A percentile compares a stretch with the other conserved stretches of the same genome.
Evolutionary conservation across 768 basidiomycete genomes (phyloP).

Genomic region (Leccinum longicurvipes): DNA sequence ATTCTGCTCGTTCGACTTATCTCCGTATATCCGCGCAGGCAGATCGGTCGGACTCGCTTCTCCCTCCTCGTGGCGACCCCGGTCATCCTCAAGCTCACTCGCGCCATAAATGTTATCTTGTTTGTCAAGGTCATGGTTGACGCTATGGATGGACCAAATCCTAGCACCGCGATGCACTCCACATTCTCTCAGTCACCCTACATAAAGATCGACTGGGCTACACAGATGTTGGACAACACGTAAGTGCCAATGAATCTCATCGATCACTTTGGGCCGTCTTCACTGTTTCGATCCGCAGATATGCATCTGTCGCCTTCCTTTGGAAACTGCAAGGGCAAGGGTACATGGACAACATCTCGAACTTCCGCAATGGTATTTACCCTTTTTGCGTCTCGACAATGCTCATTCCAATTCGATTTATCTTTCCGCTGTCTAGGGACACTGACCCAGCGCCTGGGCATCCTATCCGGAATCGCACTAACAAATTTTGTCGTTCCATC

Average conservation of each 20-base stretch:
- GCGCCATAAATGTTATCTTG: constrained; percentile 20
- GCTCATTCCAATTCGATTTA: background rate
- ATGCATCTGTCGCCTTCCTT: constrained; percentile 9
- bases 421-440: constrained; percentile 3
- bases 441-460: constrained; percentile 22
- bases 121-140: constrained; percentile 15
- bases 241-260: background rate
- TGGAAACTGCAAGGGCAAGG: constrained; percentile 6
- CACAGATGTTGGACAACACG: constrained; percentile 30
- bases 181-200: constrained; percentile 19
- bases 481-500: constrained; percentile 34
- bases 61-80: constrained; percentile 11
- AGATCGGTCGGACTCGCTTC: constrained; percentile 7
- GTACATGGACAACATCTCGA: background rate
- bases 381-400: background rate
- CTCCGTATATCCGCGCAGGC: constrained; percentile 19
- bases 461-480: constrained; percentile 29
- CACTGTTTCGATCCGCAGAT: background rate
- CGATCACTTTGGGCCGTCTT: background rate
- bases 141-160: constrained; percentile 10
- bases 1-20: constrained; percentile 24
- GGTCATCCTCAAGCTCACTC: constrained; percentile 22
- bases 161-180: background rate
- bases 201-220: constrained; percentile 30
- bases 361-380: background rate